Evolutionary conservation across 805 yeast species (phyloP).

Genomic region (Cyberlindnera euphorbiae): DNA sequence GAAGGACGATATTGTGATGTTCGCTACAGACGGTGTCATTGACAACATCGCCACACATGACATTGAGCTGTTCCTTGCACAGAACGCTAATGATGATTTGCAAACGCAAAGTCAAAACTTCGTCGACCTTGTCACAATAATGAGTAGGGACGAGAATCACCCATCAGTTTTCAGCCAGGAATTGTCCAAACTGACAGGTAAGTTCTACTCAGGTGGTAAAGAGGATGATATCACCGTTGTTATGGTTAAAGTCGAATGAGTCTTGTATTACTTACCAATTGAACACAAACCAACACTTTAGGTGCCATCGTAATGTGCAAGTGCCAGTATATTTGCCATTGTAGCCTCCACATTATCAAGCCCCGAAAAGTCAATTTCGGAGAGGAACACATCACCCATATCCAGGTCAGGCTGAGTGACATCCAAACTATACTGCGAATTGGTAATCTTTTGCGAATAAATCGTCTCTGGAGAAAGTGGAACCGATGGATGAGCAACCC

Average conservation of each 20-base stretch:
- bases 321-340: no score
- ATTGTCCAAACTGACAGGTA: constrained; percentile 58
- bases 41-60: constrained; percentile 78
- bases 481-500: no score
- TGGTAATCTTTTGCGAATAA: no score
- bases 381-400: no score
- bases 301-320: no score
- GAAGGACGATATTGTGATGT: constrained; percentile 69
- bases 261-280: no score
- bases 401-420: no score
- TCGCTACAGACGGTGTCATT: constrained; percentile 92
- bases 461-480: no score
- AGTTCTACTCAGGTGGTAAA: constrained; percentile 82
- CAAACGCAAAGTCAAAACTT: constrained; percentile 47
- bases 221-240: constrained; percentile 92
- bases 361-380: no score
- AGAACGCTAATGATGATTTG: constrained; percentile 37
- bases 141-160: constrained; percentile 67
- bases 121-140: constrained; percentile 59
- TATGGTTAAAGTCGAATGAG: constrained; percentile 41
- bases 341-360: no score
- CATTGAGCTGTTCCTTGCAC: constrained; percentile 62
- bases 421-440: no score
- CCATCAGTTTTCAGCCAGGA: constrained; percentile 87
- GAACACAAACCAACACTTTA: no score